Percentiles rank a stretch among this genome's conserved stretches.
These are phyloP conservation scores for Pelargonium australe DNA, from an alignment of 441 rosid genomes.

Conservation along the genomic window DNA sequence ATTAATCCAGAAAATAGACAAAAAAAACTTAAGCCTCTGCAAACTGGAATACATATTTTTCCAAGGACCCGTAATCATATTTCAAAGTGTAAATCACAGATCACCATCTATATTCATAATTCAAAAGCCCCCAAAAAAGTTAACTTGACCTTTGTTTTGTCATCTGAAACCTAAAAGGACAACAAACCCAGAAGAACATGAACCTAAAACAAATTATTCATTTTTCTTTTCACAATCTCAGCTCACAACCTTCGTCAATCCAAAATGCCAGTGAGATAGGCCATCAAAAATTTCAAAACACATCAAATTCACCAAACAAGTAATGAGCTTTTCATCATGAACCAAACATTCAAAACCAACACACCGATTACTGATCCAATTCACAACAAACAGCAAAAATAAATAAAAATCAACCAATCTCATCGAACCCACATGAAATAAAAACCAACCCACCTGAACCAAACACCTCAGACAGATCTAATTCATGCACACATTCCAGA, in stretches of 20 bases:
- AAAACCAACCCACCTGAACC: background rate
- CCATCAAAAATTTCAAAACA: background rate
- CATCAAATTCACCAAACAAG: constrained; percentile 1
- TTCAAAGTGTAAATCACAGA: background rate
- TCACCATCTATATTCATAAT: background rate
- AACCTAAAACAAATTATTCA: background rate
- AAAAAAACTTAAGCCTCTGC: background rate
- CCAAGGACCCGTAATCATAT: background rate
- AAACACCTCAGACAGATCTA: background rate
- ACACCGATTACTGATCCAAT: background rate
- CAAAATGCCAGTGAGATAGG: background rate
- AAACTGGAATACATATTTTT: background rate
- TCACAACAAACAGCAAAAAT: background rate
- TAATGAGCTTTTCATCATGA: background rate
- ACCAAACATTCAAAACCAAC: background rate
- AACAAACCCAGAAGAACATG: background rate
- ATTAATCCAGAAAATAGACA: background rate
- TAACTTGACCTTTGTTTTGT: too few relatives aligned
- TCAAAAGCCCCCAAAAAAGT: background rate
- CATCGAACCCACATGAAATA: background rate
- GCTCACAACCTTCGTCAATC: background rate
- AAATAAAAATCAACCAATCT: background rate
- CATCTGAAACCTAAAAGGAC: background rate
- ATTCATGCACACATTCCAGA: background rate
- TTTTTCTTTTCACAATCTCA: background rate